Evolutionary conservation across 1,284 basidiomycete genomes (phyloP), one percentile per base, ranked within the genome.

Genomic region (Fomitopsis pinicola): DNA sequence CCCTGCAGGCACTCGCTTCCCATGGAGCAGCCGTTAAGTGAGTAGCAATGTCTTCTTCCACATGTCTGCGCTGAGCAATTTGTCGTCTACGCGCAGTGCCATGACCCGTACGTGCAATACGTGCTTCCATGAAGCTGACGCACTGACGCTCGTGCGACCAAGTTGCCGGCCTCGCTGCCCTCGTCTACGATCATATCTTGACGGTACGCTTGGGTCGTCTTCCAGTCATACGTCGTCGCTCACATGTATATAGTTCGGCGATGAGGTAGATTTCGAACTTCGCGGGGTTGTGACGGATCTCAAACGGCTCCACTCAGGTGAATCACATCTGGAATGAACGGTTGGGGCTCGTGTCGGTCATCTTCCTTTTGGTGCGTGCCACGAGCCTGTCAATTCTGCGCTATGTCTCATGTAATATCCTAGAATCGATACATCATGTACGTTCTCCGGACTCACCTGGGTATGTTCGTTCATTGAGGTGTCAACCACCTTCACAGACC

Each of bases 361-460:
- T 73, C 45, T 73, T 73, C 55, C 63, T 73, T 9, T 53, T 73
- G 30, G 72, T 73, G 40, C 45, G 72, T 66, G 7, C 8, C 15
- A 2, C 28, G 4, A 38, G 33, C 19, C 5, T 6, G 15, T 15
- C 17, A 42, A n/a, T 26, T 1, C 2, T 45, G 12, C 5, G 4
- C 12, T 7, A 17, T 28, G 36, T 14, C 48, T 58, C 45, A 44
- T 28, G 30, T 10, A 2, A n/a, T 15, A 12, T 42, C 38, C 9
- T 60, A 73, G 72, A 73, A 73, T 58, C 70, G 72, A 15, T 73
- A 73, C 55, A 62, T 69, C 42, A 67, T 73, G 72, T 73, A 46
- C 61, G 71, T 59, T 19, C 30, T 22, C 22, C 8, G 10, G 6
- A 42, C 33, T 59, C 44, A 35, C 48, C 9, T 44, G 48, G 44